Base-by-base conservation (phyloP, 2,329 filamentous ascomycete genomes). In the Apiospora kogelbergensis region DNA sequence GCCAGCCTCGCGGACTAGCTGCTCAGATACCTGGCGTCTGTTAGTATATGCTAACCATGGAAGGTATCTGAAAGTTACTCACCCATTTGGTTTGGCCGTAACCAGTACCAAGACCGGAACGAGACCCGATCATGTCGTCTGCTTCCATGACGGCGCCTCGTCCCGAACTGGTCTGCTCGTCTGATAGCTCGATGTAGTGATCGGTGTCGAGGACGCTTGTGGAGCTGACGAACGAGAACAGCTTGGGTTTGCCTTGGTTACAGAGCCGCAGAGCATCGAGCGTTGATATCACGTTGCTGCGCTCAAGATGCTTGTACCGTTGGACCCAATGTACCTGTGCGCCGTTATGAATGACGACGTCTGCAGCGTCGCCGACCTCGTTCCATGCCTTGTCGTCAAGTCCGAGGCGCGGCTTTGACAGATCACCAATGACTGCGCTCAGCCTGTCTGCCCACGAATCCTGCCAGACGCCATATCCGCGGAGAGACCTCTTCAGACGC, bases 81-180 rank as follows among this genome's bases (percentile, higher is more conserved):
- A 84, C 80, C 94, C 94, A 98, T 82, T 98, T 98, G 72, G 89
- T 90, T 79, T 98, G 95, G 2, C 95, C 95, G 75, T 98, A 98
- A 6, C 95, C 95, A 0, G 93, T 97, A 46, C 89, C 90, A 1
- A 98, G 88, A 41, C 93, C 93, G 67, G 84, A 89, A 46, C 89
- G 86, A 75, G 93, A 95, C 67, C 94, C 93, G 73, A 88, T 84
- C 71, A 98, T 85, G 72, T 95, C 90, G 77, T 98, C 95, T 13
- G 0, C 85, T 85, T 79, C 98, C 95, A 24, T 86, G 84, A 97
- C 86, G 15, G 89, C 88, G 24, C 83, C 84, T 9, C 88, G 89
- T 11, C 92, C 91, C 41, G 86, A 86, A 13, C 84, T 84, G 41
- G 88, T 81, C 68, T 85, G 86, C 67, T 88, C 83, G 68, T 91